Base-by-base conservation (phyloP, 192 early-diverging fungal species). In the Lobulomyces angularis region DNA sequence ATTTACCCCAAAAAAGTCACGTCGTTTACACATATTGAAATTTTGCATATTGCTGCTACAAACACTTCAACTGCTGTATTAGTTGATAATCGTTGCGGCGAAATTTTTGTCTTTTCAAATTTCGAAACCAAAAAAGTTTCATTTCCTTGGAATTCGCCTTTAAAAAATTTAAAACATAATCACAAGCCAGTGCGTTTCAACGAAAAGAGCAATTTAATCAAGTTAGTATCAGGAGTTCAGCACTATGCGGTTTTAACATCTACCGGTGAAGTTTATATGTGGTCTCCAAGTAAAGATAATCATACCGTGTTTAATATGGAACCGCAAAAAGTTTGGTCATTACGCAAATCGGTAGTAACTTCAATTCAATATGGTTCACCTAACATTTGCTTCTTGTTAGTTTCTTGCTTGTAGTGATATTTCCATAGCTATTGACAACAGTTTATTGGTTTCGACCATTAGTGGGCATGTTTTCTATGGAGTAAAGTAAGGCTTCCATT, bases 41-140 rank as follows among this genome's bases (percentile, higher is more conserved):
- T 87, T 17, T 23, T 72, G 8, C 61, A 73, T 31, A 69, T 82
- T 5, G 52, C 59, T 2, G 75, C 70, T 6, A 79, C 80, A 31
- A 79, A 85, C 38, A 65, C 55, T 26, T 67, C 81, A 5, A 84
- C 83, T 0, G 71, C 67, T 3, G 64, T 82, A 16, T 56, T 86
- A 4, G 62, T 67, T 25, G 43, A 44, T 0, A 51, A 59, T 0
- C n/a, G n/a, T n/a, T n/a, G n/a, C n/a, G 47, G 69, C 51, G 76
- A 83, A 12, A 69, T 83, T 9, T 48, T 69, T 8, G 66, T 83
- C 7, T 62, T 83, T 41, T 37, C 55, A 41, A 61, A 67, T 30
- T 64, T 65, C 45, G 55, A 58, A 9, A 58, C 59, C 20, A 50
- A 64, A 27, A 66, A 67, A 45, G 58, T 83, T 9, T 37, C 41